A percentile compares a stretch with the other conserved stretches of the same genome.
Evolutionary conservation across 2,329 filamentous ascomycete genomes (phyloP).

Genomic region (Monosporascus ibericus): DNA sequence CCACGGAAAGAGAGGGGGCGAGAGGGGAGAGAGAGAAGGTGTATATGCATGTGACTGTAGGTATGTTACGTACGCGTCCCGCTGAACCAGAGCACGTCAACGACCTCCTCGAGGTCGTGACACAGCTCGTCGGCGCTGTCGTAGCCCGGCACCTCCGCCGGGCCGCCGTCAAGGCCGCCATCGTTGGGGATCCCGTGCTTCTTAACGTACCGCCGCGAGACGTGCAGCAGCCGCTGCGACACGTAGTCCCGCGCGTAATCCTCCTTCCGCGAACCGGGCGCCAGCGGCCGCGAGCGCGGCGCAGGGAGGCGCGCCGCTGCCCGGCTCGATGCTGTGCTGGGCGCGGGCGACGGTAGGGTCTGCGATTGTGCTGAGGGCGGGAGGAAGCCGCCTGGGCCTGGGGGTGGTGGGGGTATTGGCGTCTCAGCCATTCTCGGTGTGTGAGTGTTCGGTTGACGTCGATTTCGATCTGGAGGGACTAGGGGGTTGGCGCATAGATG

Average conservation of each 20-base stretch:
- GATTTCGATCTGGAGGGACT: background rate
- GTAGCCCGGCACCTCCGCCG: constrained; percentile 41
- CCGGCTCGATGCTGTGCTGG: constrained; percentile 40
- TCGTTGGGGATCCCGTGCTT: constrained; percentile 44
- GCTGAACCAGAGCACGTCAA: constrained; percentile 81
- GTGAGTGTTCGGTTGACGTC: background rate
- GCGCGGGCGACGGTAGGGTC: constrained; percentile 48
- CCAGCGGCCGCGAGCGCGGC: constrained; percentile 46
- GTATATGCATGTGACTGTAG: background rate
- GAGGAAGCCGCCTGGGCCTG: constrained; percentile 44
- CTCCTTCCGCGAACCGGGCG: constrained; percentile 53
- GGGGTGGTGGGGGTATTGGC: background rate
- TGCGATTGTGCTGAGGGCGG: constrained; percentile 17
- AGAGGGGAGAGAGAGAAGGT: too few relatives aligned
- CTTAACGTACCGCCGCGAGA: constrained; percentile 55
- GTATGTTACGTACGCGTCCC: constrained; percentile 66
- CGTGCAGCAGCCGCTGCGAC: constrained; percentile 44
- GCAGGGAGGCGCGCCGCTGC: constrained; percentile 42
- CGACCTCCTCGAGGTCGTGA: constrained; percentile 64
- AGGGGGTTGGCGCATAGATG: background rate
- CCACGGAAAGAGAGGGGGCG: too few relatives aligned
- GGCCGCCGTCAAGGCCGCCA: constrained; percentile 25
- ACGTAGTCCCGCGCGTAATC: constrained; percentile 53
- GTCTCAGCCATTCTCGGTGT: constrained; percentile 14
- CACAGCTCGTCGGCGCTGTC: constrained; percentile 63